These are phyloP conservation scores for Ogataea paraovalis DNA, from an alignment of 805 yeast genomes.

Conservation along the genomic window DNA sequence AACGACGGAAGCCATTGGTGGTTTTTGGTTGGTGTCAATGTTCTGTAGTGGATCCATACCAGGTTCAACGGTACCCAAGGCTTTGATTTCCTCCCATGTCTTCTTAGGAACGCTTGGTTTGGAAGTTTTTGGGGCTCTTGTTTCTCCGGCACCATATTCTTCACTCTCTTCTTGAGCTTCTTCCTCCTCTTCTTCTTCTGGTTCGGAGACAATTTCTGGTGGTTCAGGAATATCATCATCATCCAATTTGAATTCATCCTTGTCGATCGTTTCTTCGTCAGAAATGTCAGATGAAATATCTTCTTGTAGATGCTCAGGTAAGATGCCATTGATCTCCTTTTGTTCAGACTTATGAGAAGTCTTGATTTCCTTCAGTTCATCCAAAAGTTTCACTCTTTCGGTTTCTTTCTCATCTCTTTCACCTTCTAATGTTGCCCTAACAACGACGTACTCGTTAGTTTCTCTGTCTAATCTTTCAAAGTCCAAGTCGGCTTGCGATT, in stretches of 20 bases:
- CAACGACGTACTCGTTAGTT: conserved; percentile 28
- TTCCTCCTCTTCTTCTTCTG: conserved; percentile 28
- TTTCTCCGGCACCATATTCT: conserved; percentile 26
- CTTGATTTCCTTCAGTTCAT: conserved; percentile 34
- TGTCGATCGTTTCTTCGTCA: conserved; percentile 28
- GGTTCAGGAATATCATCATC: conserved; percentile 24
- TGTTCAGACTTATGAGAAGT: conserved; percentile 38
- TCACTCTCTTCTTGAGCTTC: conserved; percentile 31
- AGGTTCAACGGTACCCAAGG: conserved; percentile 29
- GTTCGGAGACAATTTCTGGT: conserved; percentile 25
- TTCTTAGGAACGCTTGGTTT: conserved; percentile 18
- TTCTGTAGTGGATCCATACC: conserved; percentile 32
- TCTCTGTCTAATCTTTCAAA: conserved; percentile 26
- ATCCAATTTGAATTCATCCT: conserved; percentile 25
- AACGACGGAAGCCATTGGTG: conserved; percentile 31
- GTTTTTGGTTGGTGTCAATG: conserved; percentile 37
- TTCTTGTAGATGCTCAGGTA: conserved; percentile 50
- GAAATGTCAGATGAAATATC: conserved; percentile 26
- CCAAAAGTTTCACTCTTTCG: conserved; percentile 35
- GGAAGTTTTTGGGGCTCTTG: conserved; percentile 28
- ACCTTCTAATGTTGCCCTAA: conserved; percentile 36
- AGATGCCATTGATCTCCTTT: conserved; percentile 42
- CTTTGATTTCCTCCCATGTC: conserved; percentile 25
- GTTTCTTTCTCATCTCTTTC: conserved; percentile 39
- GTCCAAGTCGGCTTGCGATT: conserved; percentile 27